These are phyloP conservation scores for Cystobasidium tubakii DNA, from an alignment of 768 basidiomycete genomes.

Conservation along the genomic window DNA sequence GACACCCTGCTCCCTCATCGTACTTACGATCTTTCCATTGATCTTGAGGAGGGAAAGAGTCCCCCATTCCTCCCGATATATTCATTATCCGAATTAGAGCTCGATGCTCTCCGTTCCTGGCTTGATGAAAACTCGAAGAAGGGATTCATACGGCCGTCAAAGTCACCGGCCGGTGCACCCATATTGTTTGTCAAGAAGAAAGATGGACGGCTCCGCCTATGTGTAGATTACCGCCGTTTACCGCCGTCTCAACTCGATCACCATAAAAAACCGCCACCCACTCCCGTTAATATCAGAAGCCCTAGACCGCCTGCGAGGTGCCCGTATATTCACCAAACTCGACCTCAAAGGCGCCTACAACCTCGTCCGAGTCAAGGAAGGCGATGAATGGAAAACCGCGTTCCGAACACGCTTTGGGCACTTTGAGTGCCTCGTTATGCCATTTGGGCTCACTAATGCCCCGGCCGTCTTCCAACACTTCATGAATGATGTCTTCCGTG, in stretches of 20 bases:
- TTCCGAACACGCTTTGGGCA: constrained; percentile 51
- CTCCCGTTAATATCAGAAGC: constrained; percentile 33
- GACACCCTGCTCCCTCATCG: too few species aligned
- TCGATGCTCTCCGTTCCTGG: too few species aligned
- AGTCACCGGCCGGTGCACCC: too few species aligned
- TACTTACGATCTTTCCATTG: too few species aligned
- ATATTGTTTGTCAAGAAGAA: too few species aligned
- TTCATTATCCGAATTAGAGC: too few species aligned
- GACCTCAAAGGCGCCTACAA: constrained; percentile 53
- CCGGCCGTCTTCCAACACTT: constrained; percentile 52
- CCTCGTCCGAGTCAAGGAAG: constrained; percentile 51
- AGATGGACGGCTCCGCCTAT: too few species aligned
- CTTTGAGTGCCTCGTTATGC: constrained; percentile 54
- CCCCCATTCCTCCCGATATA: too few species aligned
- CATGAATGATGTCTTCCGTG: constrained; percentile 52
- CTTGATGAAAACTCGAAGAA: too few species aligned
- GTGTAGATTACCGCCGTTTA: too few species aligned
- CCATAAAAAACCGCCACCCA: constrained; percentile 37
- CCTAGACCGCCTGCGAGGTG: constrained; percentile 44
- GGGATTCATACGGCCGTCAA: too few species aligned
- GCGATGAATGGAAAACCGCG: constrained; percentile 54
- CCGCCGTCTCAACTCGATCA: constrained; percentile 36
- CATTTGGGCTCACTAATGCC: constrained; percentile 48
- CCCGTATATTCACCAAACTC: constrained; percentile 46
- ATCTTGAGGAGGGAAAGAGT: too few species aligned